These are phyloP conservation scores for Cordyceps farinosa DNA, from an alignment of 2,329 filamentous ascomycete species.

Conservation along the genomic window DNA sequence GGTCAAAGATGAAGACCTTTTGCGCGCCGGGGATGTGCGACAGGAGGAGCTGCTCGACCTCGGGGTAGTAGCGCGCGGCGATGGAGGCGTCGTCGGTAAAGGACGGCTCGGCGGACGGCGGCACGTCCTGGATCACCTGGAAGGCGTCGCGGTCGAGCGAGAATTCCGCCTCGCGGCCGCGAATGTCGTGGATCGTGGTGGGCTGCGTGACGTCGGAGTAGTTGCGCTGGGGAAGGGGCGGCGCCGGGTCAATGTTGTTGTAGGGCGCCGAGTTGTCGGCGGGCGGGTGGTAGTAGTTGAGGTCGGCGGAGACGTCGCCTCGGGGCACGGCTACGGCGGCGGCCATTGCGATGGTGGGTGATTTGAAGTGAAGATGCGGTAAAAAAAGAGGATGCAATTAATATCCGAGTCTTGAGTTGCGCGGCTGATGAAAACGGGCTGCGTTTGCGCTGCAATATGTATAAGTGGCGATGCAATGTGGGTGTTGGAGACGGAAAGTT, in stretches of 20 bases:
- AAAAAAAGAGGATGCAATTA: neutral
- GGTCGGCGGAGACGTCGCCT: constrained; percentile 58
- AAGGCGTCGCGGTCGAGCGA: constrained; percentile 74
- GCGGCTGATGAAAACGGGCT: too few relatives aligned
- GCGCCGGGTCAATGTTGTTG: constrained; percentile 65
- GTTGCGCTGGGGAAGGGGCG: constrained; percentile 63
- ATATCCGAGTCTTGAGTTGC: too few relatives aligned
- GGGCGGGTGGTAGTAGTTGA: constrained; percentile 65
- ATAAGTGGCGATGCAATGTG: too few relatives aligned
- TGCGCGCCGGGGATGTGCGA: constrained; percentile 62
- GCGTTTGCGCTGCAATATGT: too few relatives aligned
- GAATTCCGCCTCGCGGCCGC: constrained; percentile 64
- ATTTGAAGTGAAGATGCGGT: neutral
- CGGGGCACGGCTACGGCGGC: constrained; percentile 43
- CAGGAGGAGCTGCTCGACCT: constrained; percentile 71
- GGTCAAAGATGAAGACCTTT: constrained; percentile 75
- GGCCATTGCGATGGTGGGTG: constrained; percentile 30
- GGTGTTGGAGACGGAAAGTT: too few relatives aligned
- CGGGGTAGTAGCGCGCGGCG: constrained; percentile 73
- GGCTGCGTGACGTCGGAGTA: constrained; percentile 48
- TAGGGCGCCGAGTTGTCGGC: constrained; percentile 57
- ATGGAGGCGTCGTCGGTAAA: constrained; percentile 71
- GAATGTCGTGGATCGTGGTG: constrained; percentile 67
- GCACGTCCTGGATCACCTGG: constrained; percentile 56
- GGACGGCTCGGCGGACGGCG: constrained; percentile 51